phyloP scores from a whole-genome alignment of 2,329 filamentous ascomycete genomes.

The Paraphoma sp. region DNA sequence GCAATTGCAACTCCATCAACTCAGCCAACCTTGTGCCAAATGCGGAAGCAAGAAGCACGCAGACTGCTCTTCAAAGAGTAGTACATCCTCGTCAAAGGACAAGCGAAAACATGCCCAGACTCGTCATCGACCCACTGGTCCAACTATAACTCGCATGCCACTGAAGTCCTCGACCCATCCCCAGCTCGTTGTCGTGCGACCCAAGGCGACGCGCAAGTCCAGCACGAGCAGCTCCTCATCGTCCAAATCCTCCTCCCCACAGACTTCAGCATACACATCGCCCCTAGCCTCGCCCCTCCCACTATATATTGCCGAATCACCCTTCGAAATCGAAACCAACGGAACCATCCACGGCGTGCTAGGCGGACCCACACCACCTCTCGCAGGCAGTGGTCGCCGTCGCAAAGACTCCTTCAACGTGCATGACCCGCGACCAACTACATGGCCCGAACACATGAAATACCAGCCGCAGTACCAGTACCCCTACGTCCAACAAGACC shows the following conservation, averaged over 20 bases:
- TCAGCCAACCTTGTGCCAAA: constrained; percentile 22
- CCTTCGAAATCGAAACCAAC: constrained; percentile 20
- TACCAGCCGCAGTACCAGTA: constrained; percentile 9
- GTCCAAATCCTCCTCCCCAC: constrained; percentile 24
- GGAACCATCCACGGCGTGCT: constrained; percentile 16
- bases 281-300: constrained; percentile 33
- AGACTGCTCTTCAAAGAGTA: constrained; percentile 25
- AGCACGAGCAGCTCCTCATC: constrained; percentile 29
- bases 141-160: constrained; percentile 40
- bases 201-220: constrained; percentile 36
- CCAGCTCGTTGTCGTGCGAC: constrained; percentile 47
- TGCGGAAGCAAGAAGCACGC: constrained; percentile 35
- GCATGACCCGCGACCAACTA: constrained; percentile 23
- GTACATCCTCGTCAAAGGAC: constrained; percentile 26
- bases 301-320: constrained; percentile 32
- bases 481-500: constrained; percentile 14
- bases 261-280: constrained; percentile 27
- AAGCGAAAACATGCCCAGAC: constrained; percentile 30
- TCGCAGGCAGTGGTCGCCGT: constrained; percentile 13
- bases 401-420: constrained; percentile 30
- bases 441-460: constrained; percentile 24
- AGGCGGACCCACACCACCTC: constrained; percentile 8
- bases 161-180: constrained; percentile 40
- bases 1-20: constrained; percentile 39
- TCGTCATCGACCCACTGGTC: constrained; percentile 29